Evolutionary conservation across 192 early-diverging fungal genomes (phyloP).

Genomic region (Backusella tuberculispora): DNA sequence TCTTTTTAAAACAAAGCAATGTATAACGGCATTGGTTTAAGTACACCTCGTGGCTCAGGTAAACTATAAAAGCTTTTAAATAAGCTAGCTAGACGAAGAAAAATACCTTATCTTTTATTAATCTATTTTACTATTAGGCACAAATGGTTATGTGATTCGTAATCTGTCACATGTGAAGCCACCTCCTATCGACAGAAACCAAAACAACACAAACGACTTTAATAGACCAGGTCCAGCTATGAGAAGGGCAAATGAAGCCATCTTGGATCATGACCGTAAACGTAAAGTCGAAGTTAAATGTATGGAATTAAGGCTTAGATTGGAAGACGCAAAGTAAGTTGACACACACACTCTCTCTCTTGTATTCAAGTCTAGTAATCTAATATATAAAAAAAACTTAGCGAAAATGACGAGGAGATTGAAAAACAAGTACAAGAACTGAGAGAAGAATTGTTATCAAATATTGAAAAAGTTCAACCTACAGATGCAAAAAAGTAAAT

Average conservation of each 20-base stretch:
- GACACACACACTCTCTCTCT: neutral
- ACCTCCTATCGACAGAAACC: conserved; percentile 50
- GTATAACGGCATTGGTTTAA: conserved; percentile 84
- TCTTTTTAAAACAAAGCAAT: conserved; percentile 28
- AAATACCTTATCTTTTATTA: neutral
- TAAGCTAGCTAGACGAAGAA: too few species aligned
- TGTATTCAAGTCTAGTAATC: neutral
- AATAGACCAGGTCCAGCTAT: conserved; percentile 26
- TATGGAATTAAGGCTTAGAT: conserved; percentile 74
- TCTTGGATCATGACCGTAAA: conserved; percentile 86
- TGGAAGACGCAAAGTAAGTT: conserved; percentile 73
- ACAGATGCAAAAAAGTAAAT: conserved; percentile 42
- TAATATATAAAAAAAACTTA: conserved; percentile 25
- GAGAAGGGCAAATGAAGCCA: conserved; percentile 73
- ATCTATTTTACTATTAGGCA: conserved; percentile 62
- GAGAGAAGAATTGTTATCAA: conserved; percentile 58
- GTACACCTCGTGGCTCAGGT: conserved; percentile 78
- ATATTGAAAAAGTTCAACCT: conserved; percentile 44
- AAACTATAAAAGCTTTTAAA: neutral
- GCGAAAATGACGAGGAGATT: conserved; percentile 64
- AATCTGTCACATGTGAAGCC: conserved; percentile 79
- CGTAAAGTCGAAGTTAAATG: conserved; percentile 89
- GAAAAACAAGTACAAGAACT: conserved; percentile 65
- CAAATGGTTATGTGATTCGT: conserved; percentile 95
- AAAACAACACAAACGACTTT: conserved; percentile 27